Evolutionary conservation across 768 basidiomycete species (phyloP).

Genomic region (Pleurotus salmoneostramineus): DNA sequence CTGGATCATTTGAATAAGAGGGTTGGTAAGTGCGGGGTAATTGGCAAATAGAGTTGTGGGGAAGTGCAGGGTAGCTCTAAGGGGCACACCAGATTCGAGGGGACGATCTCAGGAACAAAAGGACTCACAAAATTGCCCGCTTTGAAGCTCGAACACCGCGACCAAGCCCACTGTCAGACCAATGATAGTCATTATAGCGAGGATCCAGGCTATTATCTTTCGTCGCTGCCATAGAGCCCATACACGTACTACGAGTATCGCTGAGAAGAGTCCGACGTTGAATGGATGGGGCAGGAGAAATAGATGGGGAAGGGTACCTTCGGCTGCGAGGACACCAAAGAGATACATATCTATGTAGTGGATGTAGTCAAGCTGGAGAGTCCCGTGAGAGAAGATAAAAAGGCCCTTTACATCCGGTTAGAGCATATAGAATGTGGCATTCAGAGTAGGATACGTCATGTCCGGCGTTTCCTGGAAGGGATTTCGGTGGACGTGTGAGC

Average conservation of each 20-base stretch:
- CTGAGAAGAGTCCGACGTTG: not conserved
- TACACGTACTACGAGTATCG: not conserved
- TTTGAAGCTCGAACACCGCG: not conserved
- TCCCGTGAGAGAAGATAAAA: not conserved
- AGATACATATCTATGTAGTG: conserved; percentile 7
- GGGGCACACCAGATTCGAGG: not conserved
- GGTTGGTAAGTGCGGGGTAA: not conserved
- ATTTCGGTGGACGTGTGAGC: not conserved
- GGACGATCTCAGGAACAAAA: not conserved
- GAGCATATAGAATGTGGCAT: not conserved
- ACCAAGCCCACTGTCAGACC: not conserved
- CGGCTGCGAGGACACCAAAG: conserved; percentile 1
- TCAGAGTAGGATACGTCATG: conserved; percentile 1
- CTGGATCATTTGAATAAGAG: not conserved
- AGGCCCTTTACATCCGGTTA: not conserved
- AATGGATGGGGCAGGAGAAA: not conserved
- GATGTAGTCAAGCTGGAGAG: not conserved
- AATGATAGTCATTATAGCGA: not conserved
- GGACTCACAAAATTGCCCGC: conserved; percentile 4
- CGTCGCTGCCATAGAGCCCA: conserved; percentile 4
- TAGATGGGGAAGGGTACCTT: not conserved
- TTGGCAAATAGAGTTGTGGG: not conserved
- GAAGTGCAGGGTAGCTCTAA: not conserved
- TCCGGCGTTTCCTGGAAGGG: not conserved
- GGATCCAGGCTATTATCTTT: not conserved